Conservation (phyloP, 2,329 filamentous ascomycete species). For the Cercospora berteroae region DNA sequence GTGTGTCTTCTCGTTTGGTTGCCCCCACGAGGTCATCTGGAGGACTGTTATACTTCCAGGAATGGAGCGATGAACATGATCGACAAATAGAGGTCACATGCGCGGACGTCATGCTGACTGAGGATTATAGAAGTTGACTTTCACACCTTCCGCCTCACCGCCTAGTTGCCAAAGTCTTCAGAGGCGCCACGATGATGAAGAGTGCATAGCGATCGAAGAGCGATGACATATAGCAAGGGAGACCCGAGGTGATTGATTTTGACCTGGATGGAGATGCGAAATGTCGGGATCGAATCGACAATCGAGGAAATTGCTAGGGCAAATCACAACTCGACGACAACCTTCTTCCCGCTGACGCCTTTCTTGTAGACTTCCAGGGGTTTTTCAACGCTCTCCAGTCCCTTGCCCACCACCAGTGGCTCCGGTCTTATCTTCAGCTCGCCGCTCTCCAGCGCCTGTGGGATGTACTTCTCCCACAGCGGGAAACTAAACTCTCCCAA, state of each 20-base stretch:
- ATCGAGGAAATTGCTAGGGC: not conserved
- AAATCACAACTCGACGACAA: constrained; percentile 10
- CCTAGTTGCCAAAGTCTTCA: not conserved
- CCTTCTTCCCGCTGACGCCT: constrained; percentile 15
- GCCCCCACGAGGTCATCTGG: not conserved
- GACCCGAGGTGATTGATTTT: not conserved
- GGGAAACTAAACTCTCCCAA: constrained; percentile 11
- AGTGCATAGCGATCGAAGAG: not conserved
- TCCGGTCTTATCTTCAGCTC: constrained; percentile 8
- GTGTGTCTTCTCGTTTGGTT: not conserved
- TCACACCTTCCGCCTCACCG: not conserved
- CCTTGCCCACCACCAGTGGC: constrained; percentile 1
- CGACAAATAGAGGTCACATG: not conserved
- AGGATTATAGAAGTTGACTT: not conserved
- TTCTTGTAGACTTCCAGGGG: constrained; percentile 1
- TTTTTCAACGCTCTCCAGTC: constrained; percentile 5
- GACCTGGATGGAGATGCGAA: not conserved
- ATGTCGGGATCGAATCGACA: not conserved
- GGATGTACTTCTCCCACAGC: constrained; percentile 19
- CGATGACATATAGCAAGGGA: not conserved
- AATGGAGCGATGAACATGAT: not conserved
- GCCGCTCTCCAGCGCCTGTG: not conserved
- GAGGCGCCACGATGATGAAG: not conserved
- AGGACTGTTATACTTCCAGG: not conserved
- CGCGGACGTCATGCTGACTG: not conserved